Evolutionary conservation across 306 rosid species (phyloP), one percentile per base, ranked within the genome.

Genomic region (Trichosanthes truncata): DNA sequence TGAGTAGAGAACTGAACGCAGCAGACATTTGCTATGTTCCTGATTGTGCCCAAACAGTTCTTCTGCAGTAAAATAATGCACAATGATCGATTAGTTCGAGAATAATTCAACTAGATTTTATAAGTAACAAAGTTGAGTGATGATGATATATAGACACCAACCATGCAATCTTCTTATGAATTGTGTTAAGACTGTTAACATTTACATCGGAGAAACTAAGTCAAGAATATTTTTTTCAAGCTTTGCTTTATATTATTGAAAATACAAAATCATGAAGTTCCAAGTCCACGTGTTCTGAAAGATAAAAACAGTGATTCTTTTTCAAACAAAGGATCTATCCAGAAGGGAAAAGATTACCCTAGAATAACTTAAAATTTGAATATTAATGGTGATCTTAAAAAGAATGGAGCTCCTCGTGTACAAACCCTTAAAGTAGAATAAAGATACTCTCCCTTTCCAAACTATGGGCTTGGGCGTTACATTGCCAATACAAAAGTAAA

Each of bases 1-100:
- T 92, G 91, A 56, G 93, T 43, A 82, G 98, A 94, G 87, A 94
- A 94, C 79, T 94, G 97, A 80, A 94, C 97, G 77, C 98, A 92
- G 89, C 97, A 94, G 74, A 94, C 98, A 79, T 91, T 92, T 69
- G 97, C 97, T 85, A 81, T 81, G 84, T 80, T 92, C 88, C 85
- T 82, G 84, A 94, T 89, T 65, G 98, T 92, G 57, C 91, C 89
- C 81, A 89, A 81, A 87, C 88, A 82, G 74, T 91, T 89, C 79
- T 76, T 92, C 98, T 94, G 96, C 84, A 85, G 85, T 49, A 55
- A 65, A 48, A 57, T 36, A 36, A 59, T 82, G 53, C 25, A 80
- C 83, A 79, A 89, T 85, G 35, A 77, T 79, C 74, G 23, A 45
- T 55, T n/a, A 40, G 57, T 79, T 82, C 51, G 60, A 38, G 77